Evolutionary conservation across 805 yeast species (phyloP), one percentile per base, ranked within the genome.

Genomic region (Nakazawaea ishiwadae): DNA sequence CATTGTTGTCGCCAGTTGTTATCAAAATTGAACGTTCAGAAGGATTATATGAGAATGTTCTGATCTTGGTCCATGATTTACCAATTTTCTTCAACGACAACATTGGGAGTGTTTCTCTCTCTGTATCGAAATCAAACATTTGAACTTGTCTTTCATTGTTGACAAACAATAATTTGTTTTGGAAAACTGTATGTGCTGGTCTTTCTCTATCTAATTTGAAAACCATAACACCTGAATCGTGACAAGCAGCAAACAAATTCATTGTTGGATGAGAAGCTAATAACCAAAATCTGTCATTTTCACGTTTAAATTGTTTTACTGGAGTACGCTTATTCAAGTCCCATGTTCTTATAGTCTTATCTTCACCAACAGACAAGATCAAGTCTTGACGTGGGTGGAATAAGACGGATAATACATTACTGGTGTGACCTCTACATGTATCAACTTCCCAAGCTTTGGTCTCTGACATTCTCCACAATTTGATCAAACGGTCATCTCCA

Each of bases 381-480:
- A 91, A 69, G 53, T 93, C 96, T 63, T 88, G 93, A 49, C 81
- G 79, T 31, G 98, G 97, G 60, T 93, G 96, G 77, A 95, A 95
- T 39, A 85, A 68, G 29, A 87, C 89, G 62, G 93, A 73, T 39
- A 89, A 80, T 39, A 93, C 96, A 60, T 86, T 89, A 57, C 90
- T 90, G 21, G 96, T 86, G 64, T 93, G 99, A 43, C 99, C 99
- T 58, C 99, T 79, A 64, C 97, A 91, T 20, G 97, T 86, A 60
- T 93, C 99, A 45, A 95, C 95, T 63, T 95, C 99, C 98, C 98
- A 93, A 18, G 99, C 99, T 65, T 90, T 88, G 28, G 95, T 81
- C 51, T 93, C 96, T 55, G 89, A 81, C 96, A 89, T 88, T 66
- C 98, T 78, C 99, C 99, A 93, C 50, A 95, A 71, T 63, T 91